Evolutionary conservation across 2,329 filamentous ascomycete genomes (phyloP).

Genomic region (Diplocarpon mali): DNA sequence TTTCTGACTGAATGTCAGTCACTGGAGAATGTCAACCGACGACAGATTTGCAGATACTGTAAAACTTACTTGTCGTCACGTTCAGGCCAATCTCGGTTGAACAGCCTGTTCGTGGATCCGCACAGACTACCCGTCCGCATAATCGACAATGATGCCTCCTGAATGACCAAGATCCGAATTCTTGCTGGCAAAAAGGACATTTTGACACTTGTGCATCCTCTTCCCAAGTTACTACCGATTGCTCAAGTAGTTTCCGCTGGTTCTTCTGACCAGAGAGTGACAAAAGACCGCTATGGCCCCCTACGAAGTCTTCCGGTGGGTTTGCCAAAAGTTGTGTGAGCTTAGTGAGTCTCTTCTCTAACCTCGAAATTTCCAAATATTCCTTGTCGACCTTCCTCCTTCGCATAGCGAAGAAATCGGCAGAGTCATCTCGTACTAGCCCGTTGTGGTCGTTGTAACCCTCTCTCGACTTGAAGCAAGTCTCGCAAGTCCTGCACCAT

Average conservation of each 20-base stretch:
- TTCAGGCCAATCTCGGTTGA: slow-evolving; percentile 76
- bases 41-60: slow-evolving; percentile 2
- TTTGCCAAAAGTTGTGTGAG: slow-evolving; percentile 75
- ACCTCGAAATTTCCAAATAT: slow-evolving; percentile 73
- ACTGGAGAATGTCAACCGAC: slow-evolving; percentile 21
- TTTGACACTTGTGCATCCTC: slow-evolving; percentile 70
- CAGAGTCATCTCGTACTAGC: slow-evolving; percentile 58
- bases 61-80: slow-evolving; percentile 50
- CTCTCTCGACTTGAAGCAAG: slow-evolving; percentile 94
- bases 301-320: slow-evolving; percentile 54
- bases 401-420: slow-evolving; percentile 58
- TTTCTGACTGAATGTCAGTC: slow-evolving; percentile 34
- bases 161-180: slow-evolving; percentile 89
- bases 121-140: slow-evolving; percentile 87
- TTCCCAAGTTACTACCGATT: slow-evolving; percentile 90
- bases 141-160: slow-evolving; percentile 88
- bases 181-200: slow-evolving; percentile 93
- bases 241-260: slow-evolving; percentile 71
- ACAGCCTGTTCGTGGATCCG: slow-evolving; percentile 73
- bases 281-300: slow-evolving; percentile 38
- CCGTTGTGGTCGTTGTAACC: slow-evolving; percentile 89
- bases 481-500: slow-evolving; percentile 95
- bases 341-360: slow-evolving; percentile 87
- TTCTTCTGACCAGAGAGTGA: slow-evolving; percentile 58
- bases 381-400: slow-evolving; percentile 72